Evolutionary conservation across 2,329 filamentous ascomycete species (phyloP), one percentile per base, ranked within the genome.

Genomic region (Fusarium protoensiforme): DNA sequence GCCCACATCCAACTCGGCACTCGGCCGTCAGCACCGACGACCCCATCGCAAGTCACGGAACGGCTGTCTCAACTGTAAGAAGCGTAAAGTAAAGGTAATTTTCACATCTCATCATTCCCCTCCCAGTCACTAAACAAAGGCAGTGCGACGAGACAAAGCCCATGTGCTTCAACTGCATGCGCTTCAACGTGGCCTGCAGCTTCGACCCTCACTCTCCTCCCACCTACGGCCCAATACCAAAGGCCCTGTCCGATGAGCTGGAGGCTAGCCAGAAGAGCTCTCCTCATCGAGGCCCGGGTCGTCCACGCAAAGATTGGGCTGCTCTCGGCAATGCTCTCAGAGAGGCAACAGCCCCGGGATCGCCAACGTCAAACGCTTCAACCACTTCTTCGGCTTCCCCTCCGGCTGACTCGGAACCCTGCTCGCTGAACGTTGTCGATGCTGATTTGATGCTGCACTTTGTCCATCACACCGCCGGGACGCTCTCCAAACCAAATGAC

Each of bases 101-200:
- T 38, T 39, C 22, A n/a, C 27, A 29, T 5, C 22, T 22, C 6
- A 16, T 46, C 41, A 3, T 35, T 13, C 54, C 16, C 11, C 11
- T 39, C 2, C 29, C 22, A n/a, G 4, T 38, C 11, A 31, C 33
- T 58, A 29, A 57, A 9, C 35, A 27, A 27, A 20, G 3, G 9
- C 35, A 59, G 56, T 59, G 56, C 27, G 56, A 59, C 56, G 56
- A 59, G 56, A 59, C 56, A 20, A 59, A 59, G 38, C 56, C 56
- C 24, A 59, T 59, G 24, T 59, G 56, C 38, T 59, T 43, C 56
- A 59, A 58, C 54, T 58, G 54, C 35, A 36, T 58, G 33, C 54
- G 54, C 35, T 58, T 58, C 35, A 39, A 33, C 38, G 38, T 59
- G 27, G 18, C 33, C 7, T 59, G 56, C 11, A 59, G 56, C 36